A percentile compares a stretch with the other conserved stretches of the same genome.
phyloP scores from a whole-genome alignment of 495 filamentous ascomycete species.

The Annulohypoxylon stygium region DNA sequence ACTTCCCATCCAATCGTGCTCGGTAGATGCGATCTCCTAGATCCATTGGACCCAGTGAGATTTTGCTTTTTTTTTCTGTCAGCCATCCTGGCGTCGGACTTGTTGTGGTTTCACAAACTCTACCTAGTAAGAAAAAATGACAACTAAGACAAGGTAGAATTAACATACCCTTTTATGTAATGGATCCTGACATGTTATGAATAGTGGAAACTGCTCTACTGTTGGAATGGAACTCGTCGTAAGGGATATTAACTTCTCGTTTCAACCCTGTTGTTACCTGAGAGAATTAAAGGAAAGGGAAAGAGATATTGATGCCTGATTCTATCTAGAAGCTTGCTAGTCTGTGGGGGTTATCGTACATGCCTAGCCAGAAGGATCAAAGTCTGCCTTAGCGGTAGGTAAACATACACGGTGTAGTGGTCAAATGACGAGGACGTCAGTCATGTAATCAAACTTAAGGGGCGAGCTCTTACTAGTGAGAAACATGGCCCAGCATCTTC shows the following conservation, averaged over 20 bases:
- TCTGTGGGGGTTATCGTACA: not conserved
- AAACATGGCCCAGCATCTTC: constrained; percentile 40
- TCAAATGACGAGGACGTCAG: not conserved
- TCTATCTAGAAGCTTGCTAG: not conserved
- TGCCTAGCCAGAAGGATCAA: not conserved
- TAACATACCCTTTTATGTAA: constrained; percentile 28
- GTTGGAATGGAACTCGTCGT: constrained; percentile 16
- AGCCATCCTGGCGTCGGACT: constrained; percentile 20
- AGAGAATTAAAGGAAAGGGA: not conserved
- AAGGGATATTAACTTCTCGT: not conserved
- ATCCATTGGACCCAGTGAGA: constrained; percentile 11
- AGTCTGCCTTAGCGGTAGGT: not conserved
- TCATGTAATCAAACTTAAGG: constrained; percentile 13
- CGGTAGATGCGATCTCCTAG: constrained; percentile 2
- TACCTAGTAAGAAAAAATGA: constrained; percentile 13
- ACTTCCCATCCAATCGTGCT: constrained; percentile 38
- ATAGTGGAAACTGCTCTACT: constrained; percentile 7
- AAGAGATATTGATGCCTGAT: constrained; percentile 1
- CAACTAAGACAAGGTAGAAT: constrained; percentile 36
- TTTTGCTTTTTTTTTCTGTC: constrained; percentile 45
- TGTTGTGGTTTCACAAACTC: constrained; percentile 30
- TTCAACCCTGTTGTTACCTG: not conserved
- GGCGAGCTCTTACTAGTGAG: constrained; percentile 16
- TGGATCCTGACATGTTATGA: constrained; percentile 9
- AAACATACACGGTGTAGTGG: not conserved